Base-by-base conservation (phyloP, 208 protist species). In the Zelonia costaricensis region DNA sequence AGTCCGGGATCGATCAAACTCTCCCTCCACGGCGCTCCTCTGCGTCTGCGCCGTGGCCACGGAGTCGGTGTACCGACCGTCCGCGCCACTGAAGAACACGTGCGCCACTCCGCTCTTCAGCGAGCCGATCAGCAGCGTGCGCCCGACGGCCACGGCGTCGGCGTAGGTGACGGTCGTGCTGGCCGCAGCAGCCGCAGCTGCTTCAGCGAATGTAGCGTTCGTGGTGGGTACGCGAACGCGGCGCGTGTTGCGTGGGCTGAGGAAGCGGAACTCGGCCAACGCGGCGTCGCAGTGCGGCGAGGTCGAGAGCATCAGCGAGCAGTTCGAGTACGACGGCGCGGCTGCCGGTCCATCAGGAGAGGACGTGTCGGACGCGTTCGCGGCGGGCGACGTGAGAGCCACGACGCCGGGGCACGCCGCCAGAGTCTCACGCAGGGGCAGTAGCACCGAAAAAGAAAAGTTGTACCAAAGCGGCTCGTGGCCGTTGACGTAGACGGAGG, bases 401-500 rank as follows among this genome's bases (percentile, higher is more conserved):
- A n/a, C n/a, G n/a, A 61, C 51, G 1, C 46, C 63, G 0, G 63
- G 52, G 15, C 63, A 70, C 12, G 28, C 40, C 46, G 20, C 22
- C 22, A 4, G 13, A 4, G 40, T 56, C n/a, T 46, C 45, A 4
- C 5, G 53, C 28, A 69, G 47, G 6, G 64, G 62, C 9, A 80
- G 58, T 31, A 84, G 58, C 48, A 84, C 64, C 22, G 38, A 66
- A 44, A 84, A 80, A 20, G 74, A 71, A 30, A 72, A 67, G 59
- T 84, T 84, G 56, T 81, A 81, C 78, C 78, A 80, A 9, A 84
- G 48, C 0, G 74, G 68, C 30, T 58, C 31, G 51, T 84, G 81
- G n/a, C 78, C 74, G 49, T 78, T 71, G 12, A 84, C 69, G 22
- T 44, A n/a, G 15, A 74, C 58, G 30, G 55, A 67, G 12, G 39